Percentiles rank a stretch among this genome's conserved stretches.
phyloP scores from a whole-genome alignment of 306 rosid species.

The Quercus wislizeni region DNA sequence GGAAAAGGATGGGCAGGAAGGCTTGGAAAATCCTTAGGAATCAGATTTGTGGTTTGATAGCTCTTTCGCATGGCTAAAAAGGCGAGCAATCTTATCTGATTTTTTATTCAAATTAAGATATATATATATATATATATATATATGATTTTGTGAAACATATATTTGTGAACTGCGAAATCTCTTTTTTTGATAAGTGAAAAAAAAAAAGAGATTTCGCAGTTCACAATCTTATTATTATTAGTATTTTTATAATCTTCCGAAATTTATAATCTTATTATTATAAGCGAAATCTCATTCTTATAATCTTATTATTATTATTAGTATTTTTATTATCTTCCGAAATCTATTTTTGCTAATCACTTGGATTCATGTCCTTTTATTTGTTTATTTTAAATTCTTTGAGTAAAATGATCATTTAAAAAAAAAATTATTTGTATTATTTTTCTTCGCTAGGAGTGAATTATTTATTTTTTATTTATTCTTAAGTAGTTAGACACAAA shows the following conservation, averaged over 20 bases:
- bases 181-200: no score
- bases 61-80: slow-evolving; percentile 33
- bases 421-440: no score
- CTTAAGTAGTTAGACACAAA: background rate
- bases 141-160: background rate
- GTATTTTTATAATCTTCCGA: no score
- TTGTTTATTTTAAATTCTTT: background rate
- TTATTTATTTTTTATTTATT: background rate
- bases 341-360: background rate
- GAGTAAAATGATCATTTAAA: background rate
- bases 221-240: no score
- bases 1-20: slow-evolving; percentile 20
- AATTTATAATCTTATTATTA: no score
- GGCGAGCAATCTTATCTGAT: slow-evolving; percentile 36
- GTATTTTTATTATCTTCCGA: background rate
- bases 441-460: background rate
- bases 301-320: background rate
- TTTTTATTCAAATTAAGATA: background rate
- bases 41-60: slow-evolving; percentile 20
- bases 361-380: background rate
- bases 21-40: slow-evolving; percentile 17
- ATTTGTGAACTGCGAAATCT: background rate
- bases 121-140: background rate
- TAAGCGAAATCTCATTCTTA: no score
- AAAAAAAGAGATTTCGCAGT: no score